These are phyloP conservation scores for Saturnispora silvae DNA, from an alignment of 805 yeast species.

Conservation along the genomic window DNA sequence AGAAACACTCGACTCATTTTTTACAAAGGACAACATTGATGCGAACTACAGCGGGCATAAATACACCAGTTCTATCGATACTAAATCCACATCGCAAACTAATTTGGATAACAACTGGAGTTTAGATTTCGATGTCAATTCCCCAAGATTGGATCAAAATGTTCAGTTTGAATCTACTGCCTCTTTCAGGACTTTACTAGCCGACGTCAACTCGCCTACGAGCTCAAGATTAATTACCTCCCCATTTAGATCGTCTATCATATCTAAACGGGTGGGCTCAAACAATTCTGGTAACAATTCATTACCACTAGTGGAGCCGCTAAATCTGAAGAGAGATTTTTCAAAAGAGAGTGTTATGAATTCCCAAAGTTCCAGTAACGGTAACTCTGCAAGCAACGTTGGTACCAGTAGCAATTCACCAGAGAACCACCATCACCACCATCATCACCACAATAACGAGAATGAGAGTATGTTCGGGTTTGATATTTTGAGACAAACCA, in stretches of 20 bases:
- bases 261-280: background rate
- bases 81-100: constrained; percentile 38
- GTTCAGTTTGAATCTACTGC: constrained; percentile 41
- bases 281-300: background rate
- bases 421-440: constrained; percentile 1
- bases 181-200: constrained; percentile 47
- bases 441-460: constrained; percentile 11
- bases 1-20: constrained; percentile 81
- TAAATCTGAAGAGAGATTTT: constrained; percentile 9
- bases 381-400: background rate
- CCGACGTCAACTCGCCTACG: constrained; percentile 14
- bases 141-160: constrained; percentile 20
- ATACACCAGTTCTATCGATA: constrained; percentile 51
- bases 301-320: constrained; percentile 14
- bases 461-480: constrained; percentile 36
- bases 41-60: constrained; percentile 29
- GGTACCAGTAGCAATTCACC: constrained; percentile 8
- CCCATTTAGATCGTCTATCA: constrained; percentile 7
- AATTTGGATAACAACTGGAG: constrained; percentile 17
- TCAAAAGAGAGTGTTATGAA: constrained; percentile 10
- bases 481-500: constrained; percentile 31
- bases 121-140: constrained; percentile 17
- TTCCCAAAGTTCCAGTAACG: too few species aligned
- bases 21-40: constrained; percentile 46
- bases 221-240: constrained; percentile 9